phyloP scores from a whole-genome alignment of 176 grass and related monocot species.

The Panicum miliaceum region DNA sequence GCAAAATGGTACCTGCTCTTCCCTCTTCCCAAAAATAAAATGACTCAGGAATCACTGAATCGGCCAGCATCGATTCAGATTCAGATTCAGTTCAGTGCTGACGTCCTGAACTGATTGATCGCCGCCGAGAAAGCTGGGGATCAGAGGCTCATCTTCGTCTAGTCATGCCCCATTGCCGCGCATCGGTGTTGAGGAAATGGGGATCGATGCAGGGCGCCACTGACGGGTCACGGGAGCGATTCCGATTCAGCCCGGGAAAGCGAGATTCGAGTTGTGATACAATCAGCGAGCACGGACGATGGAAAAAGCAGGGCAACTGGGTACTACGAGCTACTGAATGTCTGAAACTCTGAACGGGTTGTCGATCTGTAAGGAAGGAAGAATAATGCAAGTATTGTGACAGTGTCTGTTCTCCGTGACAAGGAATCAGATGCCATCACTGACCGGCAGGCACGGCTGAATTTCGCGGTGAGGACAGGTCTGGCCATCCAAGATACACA shows the following conservation, averaged over 20 bases:
- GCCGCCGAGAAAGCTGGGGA: neutral
- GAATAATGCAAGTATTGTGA: slow-evolving; percentile 6
- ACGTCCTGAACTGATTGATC: slow-evolving; percentile 5
- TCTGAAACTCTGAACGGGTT: neutral
- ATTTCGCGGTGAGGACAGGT: too few species aligned
- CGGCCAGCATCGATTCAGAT: neutral
- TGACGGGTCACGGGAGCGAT: slow-evolving; percentile 17
- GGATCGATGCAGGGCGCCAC: slow-evolving; percentile 2
- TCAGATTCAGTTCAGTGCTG: neutral
- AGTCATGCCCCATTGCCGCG: slow-evolving; percentile 32
- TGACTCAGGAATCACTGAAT: neutral
- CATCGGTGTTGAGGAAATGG: neutral
- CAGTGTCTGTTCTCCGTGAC: neutral
- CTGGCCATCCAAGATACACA: neutral
- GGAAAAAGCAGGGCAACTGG: neutral
- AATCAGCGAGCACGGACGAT: slow-evolving; percentile 28
- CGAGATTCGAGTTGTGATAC: slow-evolving; percentile 10
- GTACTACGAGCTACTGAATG: neutral
- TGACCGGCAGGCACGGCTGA: neutral
- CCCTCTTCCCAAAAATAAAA: neutral
- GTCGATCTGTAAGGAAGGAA: neutral
- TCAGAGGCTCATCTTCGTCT: slow-evolving; percentile 12
- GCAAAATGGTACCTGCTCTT: neutral
- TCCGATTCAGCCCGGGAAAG: slow-evolving; percentile 15
- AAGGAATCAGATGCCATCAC: slow-evolving; percentile 12